Evolutionary conservation across 192 early-diverging fungal species (phyloP), one percentile per base, ranked within the genome.

Genomic region (Oehlia diaphana): DNA sequence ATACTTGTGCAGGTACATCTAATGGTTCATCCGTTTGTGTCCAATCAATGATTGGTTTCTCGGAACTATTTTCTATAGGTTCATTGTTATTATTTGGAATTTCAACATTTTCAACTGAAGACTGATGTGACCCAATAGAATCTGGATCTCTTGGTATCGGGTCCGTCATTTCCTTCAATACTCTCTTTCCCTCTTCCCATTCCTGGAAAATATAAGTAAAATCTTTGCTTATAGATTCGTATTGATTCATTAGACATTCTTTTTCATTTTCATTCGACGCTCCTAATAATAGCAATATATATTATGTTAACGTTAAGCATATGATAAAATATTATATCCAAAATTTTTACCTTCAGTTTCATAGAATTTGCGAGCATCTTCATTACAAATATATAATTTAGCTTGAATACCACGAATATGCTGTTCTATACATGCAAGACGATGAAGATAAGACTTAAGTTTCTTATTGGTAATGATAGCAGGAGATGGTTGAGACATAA

Each of bases 321-420:
- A 61, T 8, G 23, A 23, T 39, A 64, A 3, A 65, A 1, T 63
- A 19, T 28, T 37, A 53, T 42, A 62, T 33, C 4, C 33, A 49
- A 23, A 35, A 58, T 0, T 6, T 10, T 16, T 53, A 63, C 65
- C 70, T 81, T 83, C 82, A 75, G 63, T 73, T 65, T 62, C 76
- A 70, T 67, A 81, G 31, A 75, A 79, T 80, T 82, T 83, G 63
- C 83, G 80, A 39, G 77, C 83, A 80, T 89, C 89, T 28, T 90
- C 89, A 63, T 86, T 87, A 66, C 88, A 88, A 63, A 90, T 82
- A 71, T 86, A 89, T 50, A 90, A 77, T 66, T 88, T 89, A 19
- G 89, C 89, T 76, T 89, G 88, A 62, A 89, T 82, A 9, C 87
- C 86, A 63, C 89, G 84, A 63, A 88, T 79, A 71, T 88, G 85